Evolutionary conservation across 177 flowering plant genomes (phyloP).

Genomic region (Vitis hybrid): DNA sequence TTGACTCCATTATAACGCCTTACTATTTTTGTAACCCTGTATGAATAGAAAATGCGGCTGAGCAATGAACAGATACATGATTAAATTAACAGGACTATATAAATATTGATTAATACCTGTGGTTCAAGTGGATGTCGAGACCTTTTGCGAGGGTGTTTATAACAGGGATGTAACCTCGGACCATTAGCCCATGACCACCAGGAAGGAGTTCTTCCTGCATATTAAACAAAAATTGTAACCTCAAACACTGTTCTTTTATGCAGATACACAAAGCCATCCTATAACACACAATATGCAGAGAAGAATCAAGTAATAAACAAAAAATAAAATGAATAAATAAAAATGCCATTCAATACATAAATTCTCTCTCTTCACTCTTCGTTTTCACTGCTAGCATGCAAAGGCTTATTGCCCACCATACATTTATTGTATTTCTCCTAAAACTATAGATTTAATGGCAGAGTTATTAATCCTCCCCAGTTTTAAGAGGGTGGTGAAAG

Average conservation of each 20-base stretch:
- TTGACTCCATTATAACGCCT: slow-evolving; percentile 59
- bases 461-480: too few species aligned
- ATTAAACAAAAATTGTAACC: not conserved
- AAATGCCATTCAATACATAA: too few species aligned
- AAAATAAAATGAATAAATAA: too few species aligned
- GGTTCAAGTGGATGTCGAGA: slow-evolving; percentile 77
- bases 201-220: slow-evolving; percentile 86
- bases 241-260: not conserved
- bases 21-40: slow-evolving; percentile 57
- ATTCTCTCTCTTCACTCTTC: too few species aligned
- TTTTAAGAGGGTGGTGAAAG: too few species aligned
- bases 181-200: slow-evolving; percentile 99
- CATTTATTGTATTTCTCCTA: too few species aligned
- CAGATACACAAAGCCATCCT: too few species aligned
- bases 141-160: slow-evolving; percentile 89
- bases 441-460: too few species aligned
- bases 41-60: not conserved
- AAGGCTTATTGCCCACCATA: too few species aligned
- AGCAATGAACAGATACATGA: not conserved
- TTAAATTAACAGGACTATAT: not conserved
- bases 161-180: slow-evolving; percentile 87
- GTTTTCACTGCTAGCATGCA: too few species aligned
- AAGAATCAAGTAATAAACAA: too few species aligned
- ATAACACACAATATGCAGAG: too few species aligned
- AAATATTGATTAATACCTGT: slow-evolving; percentile 45